phyloP scores from a whole-genome alignment of 306 rosid species.

The Alnus glutinosa region DNA sequence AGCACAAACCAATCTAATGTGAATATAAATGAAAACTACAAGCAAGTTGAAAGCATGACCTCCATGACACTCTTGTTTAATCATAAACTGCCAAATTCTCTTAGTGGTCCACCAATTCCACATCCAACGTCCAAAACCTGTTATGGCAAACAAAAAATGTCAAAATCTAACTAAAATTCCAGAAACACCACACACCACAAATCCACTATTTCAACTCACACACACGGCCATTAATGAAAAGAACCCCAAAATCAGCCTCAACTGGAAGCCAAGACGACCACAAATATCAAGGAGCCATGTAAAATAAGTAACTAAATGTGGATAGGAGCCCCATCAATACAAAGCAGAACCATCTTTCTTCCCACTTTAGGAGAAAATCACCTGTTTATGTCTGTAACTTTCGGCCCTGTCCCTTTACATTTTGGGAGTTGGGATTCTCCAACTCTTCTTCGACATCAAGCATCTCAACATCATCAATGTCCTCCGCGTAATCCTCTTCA shows the following conservation, averaged over 20 bases:
- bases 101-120: slow-evolving; percentile 93
- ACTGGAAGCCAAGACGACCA: no score
- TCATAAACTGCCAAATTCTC: slow-evolving; percentile 51
- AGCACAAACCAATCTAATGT: not conserved
- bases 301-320: not conserved
- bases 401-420: slow-evolving; percentile 33
- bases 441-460: slow-evolving; percentile 81
- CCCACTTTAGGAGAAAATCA: slow-evolving; percentile 13
- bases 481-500: slow-evolving; percentile 50
- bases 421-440: slow-evolving; percentile 35
- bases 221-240: no score
- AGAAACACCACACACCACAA: no score
- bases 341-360: not conserved
- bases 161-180: slow-evolving; percentile 4
- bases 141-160: slow-evolving; percentile 3
- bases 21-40: not conserved
- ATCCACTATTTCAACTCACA: no score
- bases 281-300: not conserved
- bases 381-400: slow-evolving; percentile 61
- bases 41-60: slow-evolving; percentile 3
- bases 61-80: not conserved
- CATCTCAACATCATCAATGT: slow-evolving; percentile 71
- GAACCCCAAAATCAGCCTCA: no score
- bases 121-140: slow-evolving; percentile 97
- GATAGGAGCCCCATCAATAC: not conserved